Conservation (phyloP, 495 filamentous ascomycete species). For the Penicillium chermesinum region DNA sequence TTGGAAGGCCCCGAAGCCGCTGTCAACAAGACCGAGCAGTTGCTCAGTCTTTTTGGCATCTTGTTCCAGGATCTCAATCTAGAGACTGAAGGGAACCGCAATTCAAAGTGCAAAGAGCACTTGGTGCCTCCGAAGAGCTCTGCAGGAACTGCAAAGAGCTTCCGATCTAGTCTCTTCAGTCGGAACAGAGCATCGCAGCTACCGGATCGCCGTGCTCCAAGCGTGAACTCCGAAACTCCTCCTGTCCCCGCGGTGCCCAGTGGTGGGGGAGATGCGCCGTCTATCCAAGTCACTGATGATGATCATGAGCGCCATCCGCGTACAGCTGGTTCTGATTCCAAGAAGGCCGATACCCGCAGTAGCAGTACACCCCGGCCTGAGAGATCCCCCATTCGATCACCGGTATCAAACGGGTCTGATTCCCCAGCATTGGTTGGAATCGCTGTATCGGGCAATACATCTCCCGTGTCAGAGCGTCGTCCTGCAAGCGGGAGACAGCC, state of each 20-base stretch:
- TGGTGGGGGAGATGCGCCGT: slow-evolving; percentile 32
- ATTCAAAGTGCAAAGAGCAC: slow-evolving; percentile 17
- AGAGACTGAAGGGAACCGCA: slow-evolving; percentile 22
- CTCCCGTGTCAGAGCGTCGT: slow-evolving; percentile 11
- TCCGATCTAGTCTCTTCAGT: slow-evolving; percentile 71
- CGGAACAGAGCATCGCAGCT: slow-evolving; percentile 39
- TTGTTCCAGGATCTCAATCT: slow-evolving; percentile 61
- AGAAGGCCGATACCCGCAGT: slow-evolving; percentile 44
- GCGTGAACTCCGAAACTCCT: slow-evolving; percentile 10
- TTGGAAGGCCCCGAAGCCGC: slow-evolving; percentile 75
- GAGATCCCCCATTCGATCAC: slow-evolving; percentile 12
- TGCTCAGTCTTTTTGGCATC: slow-evolving; percentile 73
- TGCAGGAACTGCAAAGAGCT: slow-evolving; percentile 63
- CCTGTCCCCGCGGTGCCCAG: slow-evolving; percentile 17
- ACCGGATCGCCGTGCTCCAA: slow-evolving; percentile 23
- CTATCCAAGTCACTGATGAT: slow-evolving; percentile 48
- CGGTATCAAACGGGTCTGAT: slow-evolving; percentile 12
- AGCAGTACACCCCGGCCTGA: slow-evolving; percentile 27
- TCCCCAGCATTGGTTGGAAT: slow-evolving; percentile 36
- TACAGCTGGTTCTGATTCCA: slow-evolving; percentile 34
- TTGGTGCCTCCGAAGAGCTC: slow-evolving; percentile 62
- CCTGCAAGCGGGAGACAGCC: slow-evolving; percentile 34
- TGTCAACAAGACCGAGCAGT: slow-evolving; percentile 74
- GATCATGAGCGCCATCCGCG: slow-evolving; percentile 20
- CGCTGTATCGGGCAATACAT: slow-evolving; percentile 31